Conservation (phyloP, 192 early-diverging fungal genomes). For the Umbelopsis ramanniana region DNA sequence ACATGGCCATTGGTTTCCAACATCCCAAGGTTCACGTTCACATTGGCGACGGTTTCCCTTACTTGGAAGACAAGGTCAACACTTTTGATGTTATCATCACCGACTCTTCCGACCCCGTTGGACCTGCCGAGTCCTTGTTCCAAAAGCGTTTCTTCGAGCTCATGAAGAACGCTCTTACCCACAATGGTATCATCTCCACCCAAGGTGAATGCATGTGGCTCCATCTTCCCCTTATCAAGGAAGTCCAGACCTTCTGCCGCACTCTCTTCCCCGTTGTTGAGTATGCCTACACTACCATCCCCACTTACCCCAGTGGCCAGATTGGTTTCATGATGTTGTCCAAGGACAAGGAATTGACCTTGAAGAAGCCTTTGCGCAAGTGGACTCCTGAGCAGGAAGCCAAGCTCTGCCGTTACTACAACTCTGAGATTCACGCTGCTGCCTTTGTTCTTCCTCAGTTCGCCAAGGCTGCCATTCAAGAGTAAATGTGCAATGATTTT, state of each 20-base stretch:
- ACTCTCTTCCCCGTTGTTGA: constrained; percentile 89
- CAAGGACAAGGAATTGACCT: constrained; percentile 75
- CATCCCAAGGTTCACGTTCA: constrained; percentile 95
- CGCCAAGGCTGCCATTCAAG: constrained; percentile 59
- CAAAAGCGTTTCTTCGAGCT: constrained; percentile 91
- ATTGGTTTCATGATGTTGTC: constrained; percentile 96
- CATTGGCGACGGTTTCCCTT: constrained; percentile 97
- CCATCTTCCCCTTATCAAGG: constrained; percentile 89
- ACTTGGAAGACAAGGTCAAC: constrained; percentile 85
- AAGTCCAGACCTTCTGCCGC: constrained; percentile 80
- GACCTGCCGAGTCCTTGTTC: constrained; percentile 94
- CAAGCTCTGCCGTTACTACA: constrained; percentile 91
- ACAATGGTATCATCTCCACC: constrained; percentile 91
- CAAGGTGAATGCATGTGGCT: constrained; percentile 99
- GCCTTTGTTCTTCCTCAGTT: constrained; percentile 95
- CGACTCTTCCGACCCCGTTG: constrained; percentile 96
- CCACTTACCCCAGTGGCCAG: constrained; percentile 97
- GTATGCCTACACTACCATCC: constrained; percentile 94
- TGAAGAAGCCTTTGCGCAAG: constrained; percentile 78
- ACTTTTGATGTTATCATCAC: constrained; percentile 99
- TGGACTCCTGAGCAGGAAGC: constrained; percentile 81
- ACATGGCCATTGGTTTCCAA: constrained; percentile 91
- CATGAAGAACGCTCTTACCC: constrained; percentile 87
- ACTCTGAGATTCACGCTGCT: constrained; percentile 88
- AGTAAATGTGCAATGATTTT: constrained; percentile 20